Conservation (phyloP, 495 filamentous ascomycete genomes). For the Trichocladium uniseriatum region DNA sequence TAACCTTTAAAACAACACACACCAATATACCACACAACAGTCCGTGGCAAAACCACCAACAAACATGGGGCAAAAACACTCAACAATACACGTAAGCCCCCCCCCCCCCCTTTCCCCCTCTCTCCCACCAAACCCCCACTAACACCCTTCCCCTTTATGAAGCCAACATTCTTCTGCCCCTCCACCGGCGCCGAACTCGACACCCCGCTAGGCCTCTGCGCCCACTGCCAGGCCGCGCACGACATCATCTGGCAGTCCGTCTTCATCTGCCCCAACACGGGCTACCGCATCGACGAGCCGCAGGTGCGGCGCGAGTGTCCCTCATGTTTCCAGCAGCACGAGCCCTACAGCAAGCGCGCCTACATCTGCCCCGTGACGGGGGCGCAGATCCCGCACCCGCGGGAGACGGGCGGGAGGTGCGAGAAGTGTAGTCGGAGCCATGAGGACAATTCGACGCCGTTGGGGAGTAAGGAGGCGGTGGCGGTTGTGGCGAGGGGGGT, state of each 20-base stretch:
- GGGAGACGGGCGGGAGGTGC: constrained; percentile 21
- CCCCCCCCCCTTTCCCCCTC: not conserved
- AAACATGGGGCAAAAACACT: constrained; percentile 16
- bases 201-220: constrained; percentile 20
- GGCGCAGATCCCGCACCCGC: constrained; percentile 22
- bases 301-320: constrained; percentile 18
- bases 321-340: constrained; percentile 27
- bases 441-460: constrained; percentile 23
- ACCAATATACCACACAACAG: no score
- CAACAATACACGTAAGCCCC: constrained; percentile 6
- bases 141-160: not conserved
- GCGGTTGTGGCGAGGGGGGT: not conserved
- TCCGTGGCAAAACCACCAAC: no score
- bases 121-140: not conserved
- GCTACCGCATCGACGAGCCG: constrained; percentile 21
- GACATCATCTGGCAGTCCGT: constrained; percentile 30
- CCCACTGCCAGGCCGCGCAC: constrained; percentile 23
- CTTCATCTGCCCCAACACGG: constrained; percentile 28
- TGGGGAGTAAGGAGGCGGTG: constrained; percentile 18
- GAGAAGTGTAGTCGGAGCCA: constrained; percentile 21
- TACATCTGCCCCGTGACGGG: constrained; percentile 27
- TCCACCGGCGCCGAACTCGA: constrained; percentile 18
- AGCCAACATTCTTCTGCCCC: constrained; percentile 25
- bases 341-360: constrained; percentile 23
- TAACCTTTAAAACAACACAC: not conserved